phyloP scores from a whole-genome alignment of 169 alveolate genomes.

The Perkinsus olseni region DNA sequence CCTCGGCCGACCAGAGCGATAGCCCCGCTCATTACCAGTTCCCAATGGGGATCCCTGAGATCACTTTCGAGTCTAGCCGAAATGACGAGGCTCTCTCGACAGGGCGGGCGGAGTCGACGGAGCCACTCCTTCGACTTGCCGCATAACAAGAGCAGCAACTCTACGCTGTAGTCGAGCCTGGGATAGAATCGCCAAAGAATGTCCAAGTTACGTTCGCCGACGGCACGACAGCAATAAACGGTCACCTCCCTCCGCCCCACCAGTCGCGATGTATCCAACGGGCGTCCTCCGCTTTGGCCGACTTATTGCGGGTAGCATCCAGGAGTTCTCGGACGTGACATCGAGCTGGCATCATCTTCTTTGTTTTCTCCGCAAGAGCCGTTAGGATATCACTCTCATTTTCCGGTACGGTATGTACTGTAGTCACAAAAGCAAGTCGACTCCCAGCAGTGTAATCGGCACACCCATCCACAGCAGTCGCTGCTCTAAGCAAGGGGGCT shows the following conservation, averaged over 20 bases:
- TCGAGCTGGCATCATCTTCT: background rate
- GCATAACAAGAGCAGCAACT: background rate
- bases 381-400: background rate
- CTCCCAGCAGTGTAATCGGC: background rate
- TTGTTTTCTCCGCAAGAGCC: background rate
- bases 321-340: background rate
- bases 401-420: background rate
- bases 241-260: background rate
- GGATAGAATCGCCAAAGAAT: no score
- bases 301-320: background rate
- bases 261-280: background rate
- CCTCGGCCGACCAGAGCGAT: no score
- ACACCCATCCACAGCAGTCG: background rate
- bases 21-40: background rate
- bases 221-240: no score
- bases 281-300: background rate
- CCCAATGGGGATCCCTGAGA: background rate
- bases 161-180: background rate
- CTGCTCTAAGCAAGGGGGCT: background rate
- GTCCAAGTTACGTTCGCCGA: no score
- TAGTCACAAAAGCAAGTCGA: background rate
- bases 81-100: background rate
- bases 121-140: background rate
- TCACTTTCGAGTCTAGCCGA: background rate
- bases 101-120: background rate